Base-by-base conservation (phyloP, 2,329 filamentous ascomycete genomes). In the Claviceps sp. region DNA sequence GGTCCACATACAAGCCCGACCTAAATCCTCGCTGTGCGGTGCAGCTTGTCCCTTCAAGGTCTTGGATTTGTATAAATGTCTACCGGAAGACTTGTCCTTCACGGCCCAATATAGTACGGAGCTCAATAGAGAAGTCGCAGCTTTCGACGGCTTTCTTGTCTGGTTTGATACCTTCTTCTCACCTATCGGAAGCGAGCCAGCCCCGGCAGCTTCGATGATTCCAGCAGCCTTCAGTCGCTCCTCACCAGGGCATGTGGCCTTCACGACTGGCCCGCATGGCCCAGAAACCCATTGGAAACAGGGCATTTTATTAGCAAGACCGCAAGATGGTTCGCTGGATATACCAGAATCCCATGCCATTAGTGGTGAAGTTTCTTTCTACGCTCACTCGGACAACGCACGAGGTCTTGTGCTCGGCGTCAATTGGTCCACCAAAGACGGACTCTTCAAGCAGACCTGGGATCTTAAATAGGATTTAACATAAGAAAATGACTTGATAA, bases 131-230 rank as follows among this genome's bases (percentile, higher is more conserved):
- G 78, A 85, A 55, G 72, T 84, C 52, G 81, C 86, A 54, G 71
- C 74, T 1, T 71, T 96, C n/a, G 89, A 96, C 63, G 91, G 88
- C 4, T 95, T 89, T 66, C 75, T 89, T 14, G 78, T 95, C 59
- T 96, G 90, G 88, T 96, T 96, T 64, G 91, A 97, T 65, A 91
- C 85, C 24, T 93, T 93, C 73, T 96, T 96, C 69, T 79, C 85
- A 57, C 80, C 82, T 10, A 77, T 78, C 0, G 71, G 76, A 39
- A 69, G 74, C 39, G 69, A 74, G 34, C 68, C 73, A 22, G 70
- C 80, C 47, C 72, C 74, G 8, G 56, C 72, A 8, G 68, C 74
- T 34, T 68, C 76, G 55, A 72, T 72, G n/a, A 78, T 80, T 49
- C 80, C 82, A 0, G 73, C 81, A 52, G 73, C 77, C 4, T 89